phyloP scores from a whole-genome alignment of 371 early-diverging fungal genomes.

The Mucor plumbeus region DNA sequence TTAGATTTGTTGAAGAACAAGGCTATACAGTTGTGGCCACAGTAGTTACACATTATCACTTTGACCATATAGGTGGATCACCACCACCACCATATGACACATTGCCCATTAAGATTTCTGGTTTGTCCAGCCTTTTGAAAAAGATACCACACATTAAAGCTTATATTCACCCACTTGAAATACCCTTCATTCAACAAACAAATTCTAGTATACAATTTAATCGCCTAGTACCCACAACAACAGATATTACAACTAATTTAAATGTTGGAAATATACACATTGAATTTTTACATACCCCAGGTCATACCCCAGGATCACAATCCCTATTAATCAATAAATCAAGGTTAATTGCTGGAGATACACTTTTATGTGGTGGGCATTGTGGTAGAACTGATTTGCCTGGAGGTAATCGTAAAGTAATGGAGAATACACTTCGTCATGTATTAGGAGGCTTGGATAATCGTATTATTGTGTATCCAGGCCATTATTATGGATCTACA shows the following conservation, averaged over 20 bases:
- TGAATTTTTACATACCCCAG: constrained; percentile 85
- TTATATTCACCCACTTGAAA: constrained; percentile 78
- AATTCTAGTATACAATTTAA: constrained; percentile 70
- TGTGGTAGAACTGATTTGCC: constrained; percentile 84
- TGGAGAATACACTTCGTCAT: constrained; percentile 71
- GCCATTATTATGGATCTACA: constrained; percentile 84
- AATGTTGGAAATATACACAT: constrained; percentile 60
- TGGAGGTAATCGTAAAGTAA: constrained; percentile 66
- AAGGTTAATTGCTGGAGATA: constrained; percentile 88
- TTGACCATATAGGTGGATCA: constrained; percentile 78
- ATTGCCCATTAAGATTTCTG: constrained; percentile 79
- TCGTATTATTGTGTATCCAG: constrained; percentile 82
- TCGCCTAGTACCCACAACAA: constrained; percentile 66
- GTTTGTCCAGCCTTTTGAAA: constrained; percentile 73
- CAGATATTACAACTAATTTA: constrained; percentile 59
- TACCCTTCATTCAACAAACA: constrained; percentile 66
- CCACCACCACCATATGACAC: constrained; percentile 87
- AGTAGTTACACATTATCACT: constrained; percentile 82
- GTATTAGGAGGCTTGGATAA: constrained; percentile 65
- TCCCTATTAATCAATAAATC: constrained; percentile 75
- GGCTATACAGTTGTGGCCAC: constrained; percentile 74
- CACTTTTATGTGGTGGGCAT: constrained; percentile 72
- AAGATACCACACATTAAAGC: constrained; percentile 71
- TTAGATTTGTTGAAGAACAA: constrained; percentile 61
- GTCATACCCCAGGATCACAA: constrained; percentile 90